Conservation (phyloP, 2,329 filamentous ascomycete genomes). For the Aspergillus sp. region DNA sequence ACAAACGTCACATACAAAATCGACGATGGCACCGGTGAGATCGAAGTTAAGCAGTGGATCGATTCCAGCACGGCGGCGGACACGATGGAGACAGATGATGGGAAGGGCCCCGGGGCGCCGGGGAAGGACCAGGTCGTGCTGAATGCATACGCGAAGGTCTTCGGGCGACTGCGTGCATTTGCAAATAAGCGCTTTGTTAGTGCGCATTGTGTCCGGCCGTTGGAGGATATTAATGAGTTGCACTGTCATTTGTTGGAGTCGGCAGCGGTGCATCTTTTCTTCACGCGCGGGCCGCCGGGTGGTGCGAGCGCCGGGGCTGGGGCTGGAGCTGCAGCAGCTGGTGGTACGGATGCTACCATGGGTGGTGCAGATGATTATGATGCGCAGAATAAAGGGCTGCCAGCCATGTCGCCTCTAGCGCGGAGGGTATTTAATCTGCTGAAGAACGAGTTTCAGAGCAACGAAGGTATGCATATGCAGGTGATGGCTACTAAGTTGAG, state of each 20-base stretch:
- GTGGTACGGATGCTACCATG: conserved; percentile 20
- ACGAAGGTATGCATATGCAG: conserved; percentile 77
- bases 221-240: conserved; percentile 84
- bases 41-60: conserved; percentile 59
- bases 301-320: conserved; percentile 39
- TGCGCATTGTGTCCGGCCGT: conserved; percentile 69
- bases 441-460: conserved; percentile 58
- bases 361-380: conserved; percentile 26
- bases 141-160: conserved; percentile 77
- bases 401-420: conserved; percentile 49
- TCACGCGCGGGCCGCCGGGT: conserved; percentile 58
- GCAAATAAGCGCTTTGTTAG: conserved; percentile 74
- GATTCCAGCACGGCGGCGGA: conserved; percentile 36
- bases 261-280: conserved; percentile 77
- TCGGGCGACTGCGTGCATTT: conserved; percentile 75
- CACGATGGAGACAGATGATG: conserved; percentile 38
- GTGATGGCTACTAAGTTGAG: conserved; percentile 60
- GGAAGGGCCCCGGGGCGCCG: conserved; percentile 32
- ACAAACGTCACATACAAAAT: conserved; percentile 89
- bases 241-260: conserved; percentile 87
- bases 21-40: conserved; percentile 86
- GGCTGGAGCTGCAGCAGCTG: conserved; percentile 28
- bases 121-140: conserved; percentile 53
- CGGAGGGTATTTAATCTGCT: conserved; percentile 66
- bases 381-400: conserved; percentile 28